These are phyloP conservation scores for Ceratobasidium sp. DNA, from an alignment of 1,284 basidiomycete genomes.

Conservation along the genomic window DNA sequence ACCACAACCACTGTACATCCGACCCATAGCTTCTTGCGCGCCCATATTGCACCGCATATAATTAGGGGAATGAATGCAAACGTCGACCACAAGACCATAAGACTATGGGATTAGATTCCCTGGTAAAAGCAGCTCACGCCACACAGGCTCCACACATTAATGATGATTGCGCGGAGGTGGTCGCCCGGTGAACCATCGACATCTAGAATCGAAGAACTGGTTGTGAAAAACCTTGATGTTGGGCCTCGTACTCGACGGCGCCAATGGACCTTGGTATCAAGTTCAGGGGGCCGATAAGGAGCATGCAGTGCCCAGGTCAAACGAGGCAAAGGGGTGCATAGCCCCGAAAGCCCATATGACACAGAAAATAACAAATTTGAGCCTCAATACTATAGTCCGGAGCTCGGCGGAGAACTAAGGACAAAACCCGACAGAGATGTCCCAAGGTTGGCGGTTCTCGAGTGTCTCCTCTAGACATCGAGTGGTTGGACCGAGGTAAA, in stretches of 20 bases:
- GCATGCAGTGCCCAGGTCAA: conserved; percentile 9
- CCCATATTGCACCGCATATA: neutral
- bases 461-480: neutral
- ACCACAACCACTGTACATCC: neutral
- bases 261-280: neutral
- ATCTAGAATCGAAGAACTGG: neutral
- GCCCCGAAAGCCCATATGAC: no score
- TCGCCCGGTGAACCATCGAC: neutral
- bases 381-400: neutral
- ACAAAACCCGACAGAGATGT: neutral
- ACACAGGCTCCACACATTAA: no score
- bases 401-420: neutral
- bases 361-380: no score
- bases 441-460: neutral
- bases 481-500: neutral
- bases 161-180: neutral
- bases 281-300: neutral
- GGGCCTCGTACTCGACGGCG: neutral
- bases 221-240: neutral
- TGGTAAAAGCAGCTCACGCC: conserved; percentile 8
- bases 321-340: neutral
- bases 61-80: neutral
- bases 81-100: neutral
- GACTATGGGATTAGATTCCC: neutral
- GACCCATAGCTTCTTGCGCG: neutral